These are phyloP conservation scores for Phytophthora idaei DNA, from an alignment of 352 stramenopile species.

Conservation along the genomic window DNA sequence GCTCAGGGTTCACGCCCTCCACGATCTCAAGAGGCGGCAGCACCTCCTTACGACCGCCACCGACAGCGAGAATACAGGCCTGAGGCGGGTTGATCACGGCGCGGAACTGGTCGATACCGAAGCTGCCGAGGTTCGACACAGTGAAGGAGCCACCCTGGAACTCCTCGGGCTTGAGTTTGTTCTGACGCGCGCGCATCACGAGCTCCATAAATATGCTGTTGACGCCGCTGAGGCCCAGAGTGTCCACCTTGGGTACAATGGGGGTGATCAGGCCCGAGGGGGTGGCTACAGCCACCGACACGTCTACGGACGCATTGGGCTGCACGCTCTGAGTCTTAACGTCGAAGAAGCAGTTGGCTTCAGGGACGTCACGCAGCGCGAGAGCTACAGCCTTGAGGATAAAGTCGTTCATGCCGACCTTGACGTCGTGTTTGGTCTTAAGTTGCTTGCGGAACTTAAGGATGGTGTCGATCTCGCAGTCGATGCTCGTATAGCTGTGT, in stretches of 20 bases:
- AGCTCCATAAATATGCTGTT: slow-evolving; percentile 97
- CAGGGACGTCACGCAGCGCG: slow-evolving; percentile 96
- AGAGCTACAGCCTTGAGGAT: slow-evolving; percentile 98
- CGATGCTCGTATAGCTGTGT: slow-evolving; percentile 97
- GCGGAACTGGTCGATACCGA: slow-evolving; percentile 98
- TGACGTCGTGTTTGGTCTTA: slow-evolving; percentile 92
- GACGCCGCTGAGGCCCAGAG: slow-evolving; percentile 94
- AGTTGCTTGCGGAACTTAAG: slow-evolving; percentile 93
- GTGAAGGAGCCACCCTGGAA: slow-evolving; percentile 99
- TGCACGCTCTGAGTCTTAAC: slow-evolving; percentile 64
- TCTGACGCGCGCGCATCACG: slow-evolving; percentile 92
- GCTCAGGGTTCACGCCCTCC: slow-evolving; percentile 74
- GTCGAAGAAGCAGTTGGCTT: slow-evolving; percentile 90
- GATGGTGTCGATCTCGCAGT: slow-evolving; percentile 95
- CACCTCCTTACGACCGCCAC: slow-evolving; percentile 91
- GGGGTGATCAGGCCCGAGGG: slow-evolving; percentile 98
- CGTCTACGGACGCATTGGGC: slow-evolving; percentile 93
- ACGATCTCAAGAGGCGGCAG: slow-evolving; percentile 55
- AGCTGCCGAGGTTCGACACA: slow-evolving; percentile 98
- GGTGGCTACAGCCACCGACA: slow-evolving; percentile 98
- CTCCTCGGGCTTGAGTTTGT: slow-evolving; percentile 99
- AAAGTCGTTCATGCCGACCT: slow-evolving; percentile 99
- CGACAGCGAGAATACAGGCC: slow-evolving; percentile 98
- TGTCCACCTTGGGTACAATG: slow-evolving; percentile 96
- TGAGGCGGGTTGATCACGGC: slow-evolving; percentile 99